phyloP scores from a whole-genome alignment of 73 alveolate genomes.

The Paramecium sexaurelia region DNA sequence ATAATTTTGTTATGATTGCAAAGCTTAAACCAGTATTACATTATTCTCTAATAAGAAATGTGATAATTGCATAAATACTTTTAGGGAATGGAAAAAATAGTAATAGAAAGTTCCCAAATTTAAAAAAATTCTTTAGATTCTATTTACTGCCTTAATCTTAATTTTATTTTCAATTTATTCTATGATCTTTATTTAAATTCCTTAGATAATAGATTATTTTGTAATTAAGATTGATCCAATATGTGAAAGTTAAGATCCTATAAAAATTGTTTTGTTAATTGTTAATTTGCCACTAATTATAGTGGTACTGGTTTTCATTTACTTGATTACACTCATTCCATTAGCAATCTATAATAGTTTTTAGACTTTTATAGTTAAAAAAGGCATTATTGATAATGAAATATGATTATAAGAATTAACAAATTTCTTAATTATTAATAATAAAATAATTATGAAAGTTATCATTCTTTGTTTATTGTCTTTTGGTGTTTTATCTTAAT shows the following conservation, averaged over 20 bases:
- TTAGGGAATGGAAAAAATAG: not conserved
- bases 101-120: not conserved
- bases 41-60: not conserved
- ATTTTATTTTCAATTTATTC: not conserved
- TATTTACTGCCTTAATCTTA: not conserved
- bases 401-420: not conserved
- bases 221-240: not conserved
- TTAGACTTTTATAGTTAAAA: not conserved
- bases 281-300: not conserved
- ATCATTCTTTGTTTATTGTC: slow-evolving; percentile 32
- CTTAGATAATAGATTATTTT: not conserved
- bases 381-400: not conserved
- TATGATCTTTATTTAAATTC: not conserved
- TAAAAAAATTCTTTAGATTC: not conserved
- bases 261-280: not conserved
- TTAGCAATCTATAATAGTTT: not conserved
- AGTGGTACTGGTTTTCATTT: not conserved
- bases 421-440: not conserved
- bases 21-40: not conserved
- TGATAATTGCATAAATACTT: not conserved
- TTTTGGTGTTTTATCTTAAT: slow-evolving; percentile 1
- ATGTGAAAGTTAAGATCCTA: not conserved
- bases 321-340: not conserved
- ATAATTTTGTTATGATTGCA: not conserved
- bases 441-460: not conserved